These are phyloP conservation scores for Plantago coronopus DNA, from an alignment of 305 asterid genomes.

Conservation along the genomic window DNA sequence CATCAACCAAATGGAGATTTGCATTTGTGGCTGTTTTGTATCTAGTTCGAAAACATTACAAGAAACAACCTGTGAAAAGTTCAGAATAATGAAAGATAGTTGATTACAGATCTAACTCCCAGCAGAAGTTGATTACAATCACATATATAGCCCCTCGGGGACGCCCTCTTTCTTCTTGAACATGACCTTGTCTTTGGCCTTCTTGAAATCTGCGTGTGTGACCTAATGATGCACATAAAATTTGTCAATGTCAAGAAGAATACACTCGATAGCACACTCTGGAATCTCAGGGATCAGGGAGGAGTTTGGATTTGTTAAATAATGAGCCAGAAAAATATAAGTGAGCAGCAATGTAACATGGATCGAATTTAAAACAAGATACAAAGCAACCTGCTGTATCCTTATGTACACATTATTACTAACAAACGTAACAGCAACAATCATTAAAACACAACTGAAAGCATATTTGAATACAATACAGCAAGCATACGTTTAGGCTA, in stretches of 20 bases:
- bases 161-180: slow-evolving; percentile 66
- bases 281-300: too few relatives aligned
- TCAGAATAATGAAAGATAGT: not conserved
- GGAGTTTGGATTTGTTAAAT: too few relatives aligned
- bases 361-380: not conserved
- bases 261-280: too few relatives aligned
- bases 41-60: slow-evolving; percentile 5
- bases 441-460: too few relatives aligned
- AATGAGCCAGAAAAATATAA: not conserved
- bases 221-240: slow-evolving; percentile 29
- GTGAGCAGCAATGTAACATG: not conserved
- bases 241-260: slow-evolving; percentile 9
- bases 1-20: slow-evolving; percentile 8
- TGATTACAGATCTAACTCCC: too few relatives aligned
- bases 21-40: not conserved
- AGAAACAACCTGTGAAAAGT: slow-evolving; percentile 5
- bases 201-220: slow-evolving; percentile 54
- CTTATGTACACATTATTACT: too few relatives aligned
- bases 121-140: slow-evolving; percentile 23
- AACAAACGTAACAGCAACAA: too few relatives aligned
- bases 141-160: slow-evolving; percentile 61
- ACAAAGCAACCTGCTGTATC: too few relatives aligned
- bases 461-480: too few relatives aligned
- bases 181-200: slow-evolving; percentile 66
- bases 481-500: too few relatives aligned